Percentiles rank a stretch among this genome's conserved stretches.
Evolutionary conservation across 495 filamentous ascomycete species (phyloP).

Genomic region (Aspergillus nidulans): DNA sequence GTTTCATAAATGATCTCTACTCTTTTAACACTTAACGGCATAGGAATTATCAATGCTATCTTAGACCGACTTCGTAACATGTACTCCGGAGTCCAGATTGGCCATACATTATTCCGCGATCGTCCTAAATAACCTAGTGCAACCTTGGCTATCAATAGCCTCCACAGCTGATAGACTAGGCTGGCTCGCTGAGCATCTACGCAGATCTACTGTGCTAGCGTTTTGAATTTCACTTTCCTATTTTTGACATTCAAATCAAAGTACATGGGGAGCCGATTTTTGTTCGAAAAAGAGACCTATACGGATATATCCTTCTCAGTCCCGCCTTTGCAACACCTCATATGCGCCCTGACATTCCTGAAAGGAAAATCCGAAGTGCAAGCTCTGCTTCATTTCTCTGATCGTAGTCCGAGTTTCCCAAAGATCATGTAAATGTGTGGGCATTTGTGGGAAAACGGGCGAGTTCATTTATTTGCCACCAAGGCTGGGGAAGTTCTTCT

Average conservation of each 20-base stretch:
- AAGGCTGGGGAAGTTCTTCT: constrained; percentile 51
- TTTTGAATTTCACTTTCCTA: constrained; percentile 25
- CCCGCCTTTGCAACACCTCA: constrained; percentile 3
- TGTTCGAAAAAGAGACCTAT: constrained; percentile 22
- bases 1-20: neutral
- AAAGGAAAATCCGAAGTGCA: constrained; percentile 4
- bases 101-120: neutral
- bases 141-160: neutral
- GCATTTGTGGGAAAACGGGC: constrained; percentile 1
- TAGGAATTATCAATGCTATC: neutral
- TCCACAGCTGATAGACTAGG: too few species aligned
- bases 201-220: neutral
- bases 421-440: neutral
- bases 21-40: neutral
- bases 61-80: too few species aligned
- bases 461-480: constrained; percentile 38
- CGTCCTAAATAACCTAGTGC: neutral
- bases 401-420: neutral
- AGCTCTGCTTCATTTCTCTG: constrained; percentile 1
- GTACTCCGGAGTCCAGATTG: neutral
- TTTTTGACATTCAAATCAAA: constrained; percentile 37
- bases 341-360: constrained; percentile 2
- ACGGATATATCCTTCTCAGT: constrained; percentile 13
- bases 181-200: neutral
- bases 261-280: constrained; percentile 31